Evolutionary conservation across 768 basidiomycete genomes (phyloP).

Genomic region (Rhodotorula taiwanensis): DNA sequence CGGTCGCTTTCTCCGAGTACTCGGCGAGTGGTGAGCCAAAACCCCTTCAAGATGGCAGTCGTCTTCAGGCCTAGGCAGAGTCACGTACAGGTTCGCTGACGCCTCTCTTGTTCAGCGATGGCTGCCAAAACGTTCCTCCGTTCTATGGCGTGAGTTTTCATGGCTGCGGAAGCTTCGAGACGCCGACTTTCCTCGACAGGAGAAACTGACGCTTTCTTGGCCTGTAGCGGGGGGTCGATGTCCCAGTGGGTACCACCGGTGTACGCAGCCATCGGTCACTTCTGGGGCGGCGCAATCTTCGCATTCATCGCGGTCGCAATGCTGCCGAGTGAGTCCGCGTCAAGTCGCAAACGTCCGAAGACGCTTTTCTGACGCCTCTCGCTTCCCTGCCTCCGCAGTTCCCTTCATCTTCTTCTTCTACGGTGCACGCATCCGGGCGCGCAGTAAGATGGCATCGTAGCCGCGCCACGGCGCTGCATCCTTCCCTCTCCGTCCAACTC

Average conservation of each 20-base stretch:
- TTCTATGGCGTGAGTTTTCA: conserved; percentile 13
- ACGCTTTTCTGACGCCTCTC: too few species aligned
- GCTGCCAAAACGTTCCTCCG: conserved; percentile 1
- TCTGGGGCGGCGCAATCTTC: conserved; percentile 30
- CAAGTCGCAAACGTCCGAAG: too few species aligned
- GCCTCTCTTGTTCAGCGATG: background rate
- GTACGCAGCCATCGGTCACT: conserved; percentile 10
- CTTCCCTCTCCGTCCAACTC: too few species aligned
- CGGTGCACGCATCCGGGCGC: conserved; percentile 36
- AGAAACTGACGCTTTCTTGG: too few species aligned
- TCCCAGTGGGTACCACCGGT: conserved; percentile 40
- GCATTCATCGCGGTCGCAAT: conserved; percentile 40
- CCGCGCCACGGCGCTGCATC: too few species aligned
- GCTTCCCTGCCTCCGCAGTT: too few species aligned
- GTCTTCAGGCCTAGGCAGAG: too few species aligned
- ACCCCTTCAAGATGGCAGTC: too few species aligned
- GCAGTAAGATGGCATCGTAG: conserved; percentile 13
- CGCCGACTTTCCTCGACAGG: background rate
- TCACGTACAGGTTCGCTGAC: too few species aligned
- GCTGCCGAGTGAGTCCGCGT: conserved; percentile 33
- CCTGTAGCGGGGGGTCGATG: conserved; percentile 41
- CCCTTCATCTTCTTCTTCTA: conserved; percentile 34
- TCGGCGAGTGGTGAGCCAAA: background rate
- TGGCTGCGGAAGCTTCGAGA: background rate
- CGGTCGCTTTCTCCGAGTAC: background rate